These are phyloP conservation scores for Fusarium tuaranense DNA, from an alignment of 2,329 filamentous ascomycete genomes.

Conservation along the genomic window DNA sequence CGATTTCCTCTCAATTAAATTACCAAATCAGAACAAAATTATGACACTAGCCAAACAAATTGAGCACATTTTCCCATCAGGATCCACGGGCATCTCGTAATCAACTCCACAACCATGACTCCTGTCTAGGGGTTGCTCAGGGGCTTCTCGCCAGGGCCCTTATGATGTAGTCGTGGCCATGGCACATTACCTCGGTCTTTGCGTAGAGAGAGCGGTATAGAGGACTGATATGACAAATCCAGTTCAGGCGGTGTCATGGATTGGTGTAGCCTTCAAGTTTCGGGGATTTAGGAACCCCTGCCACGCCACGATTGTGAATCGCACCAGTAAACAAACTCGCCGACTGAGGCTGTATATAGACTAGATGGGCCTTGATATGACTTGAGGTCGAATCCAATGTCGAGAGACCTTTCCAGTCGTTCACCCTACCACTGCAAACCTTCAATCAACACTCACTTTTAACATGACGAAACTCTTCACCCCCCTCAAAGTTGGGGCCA, in stretches of 20 bases:
- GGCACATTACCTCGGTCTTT: neutral
- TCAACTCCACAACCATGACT: too few relatives aligned
- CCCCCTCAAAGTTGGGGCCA: neutral
- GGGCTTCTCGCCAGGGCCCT: neutral
- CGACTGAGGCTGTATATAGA: neutral
- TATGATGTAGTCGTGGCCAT: neutral
- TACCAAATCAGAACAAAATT: neutral
- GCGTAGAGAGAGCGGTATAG: neutral
- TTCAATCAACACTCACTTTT: neutral
- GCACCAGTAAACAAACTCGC: neutral
- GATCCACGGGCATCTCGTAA: too few relatives aligned
- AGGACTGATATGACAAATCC: neutral
- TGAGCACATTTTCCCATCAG: too few relatives aligned
- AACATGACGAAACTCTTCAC: neutral
- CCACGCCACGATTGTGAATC: neutral
- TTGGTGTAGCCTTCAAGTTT: neutral
- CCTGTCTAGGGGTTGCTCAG: too few relatives aligned
- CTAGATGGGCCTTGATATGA: neutral
- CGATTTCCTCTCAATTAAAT: neutral
- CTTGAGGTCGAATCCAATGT: neutral
- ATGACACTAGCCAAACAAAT: too few relatives aligned
- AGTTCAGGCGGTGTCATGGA: neutral
- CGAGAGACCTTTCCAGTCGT: neutral
- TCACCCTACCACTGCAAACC: neutral
- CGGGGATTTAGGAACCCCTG: neutral